Percentiles rank a stretch among this genome's conserved stretches.
Evolutionary conservation across 129 eudicot genomes (phyloP).

Genomic region (Centella asiatica): DNA sequence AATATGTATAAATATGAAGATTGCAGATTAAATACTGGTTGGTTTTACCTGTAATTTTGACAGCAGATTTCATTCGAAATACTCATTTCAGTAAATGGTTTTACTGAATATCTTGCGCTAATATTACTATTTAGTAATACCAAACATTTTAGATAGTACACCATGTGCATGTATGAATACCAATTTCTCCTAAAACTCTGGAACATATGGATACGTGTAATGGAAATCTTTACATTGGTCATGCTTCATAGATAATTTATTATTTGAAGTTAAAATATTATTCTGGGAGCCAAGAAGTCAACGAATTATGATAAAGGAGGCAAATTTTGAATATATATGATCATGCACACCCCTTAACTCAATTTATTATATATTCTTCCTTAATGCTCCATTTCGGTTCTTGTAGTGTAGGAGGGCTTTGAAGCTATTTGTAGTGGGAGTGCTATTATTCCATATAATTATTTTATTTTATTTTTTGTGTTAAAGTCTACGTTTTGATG

Average conservation of each 20-base stretch:
- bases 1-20: neutral
- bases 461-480: neutral
- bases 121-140: neutral
- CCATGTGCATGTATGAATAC: neutral
- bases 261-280: neutral
- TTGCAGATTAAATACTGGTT: neutral
- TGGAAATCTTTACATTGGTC: neutral
- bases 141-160: neutral
- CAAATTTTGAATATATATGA: neutral
- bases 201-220: neutral
- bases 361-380: neutral
- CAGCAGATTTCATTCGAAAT: neutral
- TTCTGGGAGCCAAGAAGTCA: neutral
- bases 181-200: neutral
- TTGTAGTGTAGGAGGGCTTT: neutral
- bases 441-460: slow-evolving; percentile 1
- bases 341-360: neutral
- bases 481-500: slow-evolving; percentile 11
- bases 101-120: neutral
- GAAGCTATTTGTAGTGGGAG: slow-evolving; percentile 4
- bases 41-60: neutral
- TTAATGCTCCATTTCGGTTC: slow-evolving; percentile 10
- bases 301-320: neutral
- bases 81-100: neutral
- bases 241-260: neutral